Evolutionary conservation across 2,329 filamentous ascomycete genomes (phyloP).

Genomic region (Lecanicillium sp.): DNA sequence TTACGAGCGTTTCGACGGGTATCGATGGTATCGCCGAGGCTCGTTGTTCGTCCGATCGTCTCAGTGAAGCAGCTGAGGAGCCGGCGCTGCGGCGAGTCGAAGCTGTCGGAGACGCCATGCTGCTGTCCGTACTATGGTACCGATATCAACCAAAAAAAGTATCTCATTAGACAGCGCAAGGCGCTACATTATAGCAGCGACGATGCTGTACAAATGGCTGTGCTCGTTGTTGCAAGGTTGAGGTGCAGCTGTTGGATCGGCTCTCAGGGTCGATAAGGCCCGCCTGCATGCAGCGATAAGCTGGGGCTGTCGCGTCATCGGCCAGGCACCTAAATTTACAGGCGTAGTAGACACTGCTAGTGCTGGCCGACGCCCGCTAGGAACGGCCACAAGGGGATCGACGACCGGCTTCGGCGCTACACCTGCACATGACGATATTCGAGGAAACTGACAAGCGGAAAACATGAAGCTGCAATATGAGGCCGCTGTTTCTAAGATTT

Average conservation of each 20-base stretch:
- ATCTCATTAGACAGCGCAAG: background rate
- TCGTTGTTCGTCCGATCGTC: slow-evolving; percentile 17
- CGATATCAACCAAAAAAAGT: background rate
- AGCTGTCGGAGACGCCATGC: slow-evolving; percentile 31
- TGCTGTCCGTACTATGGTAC: slow-evolving; percentile 7
- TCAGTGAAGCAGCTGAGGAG: slow-evolving; percentile 29
- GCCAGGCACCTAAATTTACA: background rate
- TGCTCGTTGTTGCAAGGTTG: background rate
- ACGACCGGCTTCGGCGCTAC: background rate
- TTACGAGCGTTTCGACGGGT: slow-evolving; percentile 69
- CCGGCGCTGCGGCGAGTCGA: slow-evolving; percentile 32
- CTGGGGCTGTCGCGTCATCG: slow-evolving; percentile 6
- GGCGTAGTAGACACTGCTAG: background rate
- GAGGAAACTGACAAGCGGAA: no score
- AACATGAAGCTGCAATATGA: no score
- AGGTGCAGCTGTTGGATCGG: slow-evolving; percentile 3
- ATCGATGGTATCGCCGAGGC: slow-evolving; percentile 19
- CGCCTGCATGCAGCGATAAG: slow-evolving; percentile 7
- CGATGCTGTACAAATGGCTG: background rate
- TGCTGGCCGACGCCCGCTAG: background rate
- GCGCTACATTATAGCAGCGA: slow-evolving; percentile 10
- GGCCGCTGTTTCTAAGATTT: no score
- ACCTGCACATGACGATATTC: no score
- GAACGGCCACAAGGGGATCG: background rate
- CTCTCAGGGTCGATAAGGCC: slow-evolving; percentile 5